Base-by-base conservation (phyloP, 768 basidiomycete species). In the Tricholoma furcatifolium region DNA sequence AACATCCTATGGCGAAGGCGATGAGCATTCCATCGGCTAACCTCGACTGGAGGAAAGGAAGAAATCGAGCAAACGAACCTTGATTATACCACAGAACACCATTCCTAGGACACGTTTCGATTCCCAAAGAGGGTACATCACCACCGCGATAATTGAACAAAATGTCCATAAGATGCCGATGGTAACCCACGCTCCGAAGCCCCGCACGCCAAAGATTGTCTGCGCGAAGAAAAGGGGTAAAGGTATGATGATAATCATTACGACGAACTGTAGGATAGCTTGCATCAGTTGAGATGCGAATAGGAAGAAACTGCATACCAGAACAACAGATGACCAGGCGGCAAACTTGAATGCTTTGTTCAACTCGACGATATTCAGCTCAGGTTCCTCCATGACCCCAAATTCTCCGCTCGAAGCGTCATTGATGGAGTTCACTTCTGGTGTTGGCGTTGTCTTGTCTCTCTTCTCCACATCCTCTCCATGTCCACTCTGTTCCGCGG, bases 131-230 rank as follows among this genome's bases (percentile, higher is more conserved):
- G 94, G 94, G 61, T 92, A 93, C 12, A 96, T 20, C 17, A 95
- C 91, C 39, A 93, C 90, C 6, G 82, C 73, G 54, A 87, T 76
- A 3, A 84, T 74, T 1, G 91, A 93, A 46, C 77, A 72, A 69
- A 95, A 94, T 18, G 86, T 75, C 93, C 93, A 97, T 32, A 86
- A 72, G 54, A 97, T 85, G 2, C 89, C 87, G 51, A 95, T 72
- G 39, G 81, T 70, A 7, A 96, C 87, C 93, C 93, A 97, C 0
- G 80, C 87, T 0, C 83, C 80, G 52, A 92, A 75, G 5, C 88
- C 89, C 9, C 69, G 59, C 36, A 80, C 74, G 20, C 79, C 77
- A 55, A 83, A 93, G 20, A 93, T 71, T 27, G 88, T 87, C 38
- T 80, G 78, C 0, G 91, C 85, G 65, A 88, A 90, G 76, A 96